Base-by-base conservation (phyloP, 1,284 basidiomycete species). In the Fomitiporia mediterranea region DNA sequence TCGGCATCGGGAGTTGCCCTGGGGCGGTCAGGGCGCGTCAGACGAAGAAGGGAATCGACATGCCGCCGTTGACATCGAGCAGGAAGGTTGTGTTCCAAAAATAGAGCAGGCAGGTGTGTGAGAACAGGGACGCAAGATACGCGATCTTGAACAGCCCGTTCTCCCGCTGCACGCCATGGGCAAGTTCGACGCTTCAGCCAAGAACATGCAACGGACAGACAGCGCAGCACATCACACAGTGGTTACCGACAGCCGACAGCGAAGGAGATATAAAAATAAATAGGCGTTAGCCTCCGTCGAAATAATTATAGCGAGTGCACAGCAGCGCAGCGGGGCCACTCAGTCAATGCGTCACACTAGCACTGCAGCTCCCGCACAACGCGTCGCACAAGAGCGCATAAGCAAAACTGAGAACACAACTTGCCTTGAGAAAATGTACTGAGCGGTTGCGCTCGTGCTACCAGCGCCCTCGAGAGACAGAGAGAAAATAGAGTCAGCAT, bases 71-170 rank as follows among this genome's bases (percentile, higher is more conserved):
- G 15, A 43, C 11, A 21, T 25, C 13, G 9, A 15, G 42, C 9
- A 7, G 17, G n/a, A 43, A n/a, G 23, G 30, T 39, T 4, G 37
- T 35, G n/a, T 30, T 43, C 25, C 40, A 54, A 54, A 54, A 54
- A 54, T 54, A 54, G 52, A 43, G 37, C 46, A 30, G 21, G 39
- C 7, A 17, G 27, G 7, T 49, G 34, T 21, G 27, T 8, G 34
- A 37, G 43, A 13, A 49, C 44, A 27, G 32, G 32, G 42, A n/a
- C 15, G 43, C n/a, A n/a, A n/a, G n/a, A n/a, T 75, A 74, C 4
- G 75, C 75, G 62, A 77, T 78, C 61, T 78, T 78, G 69, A 78
- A 76, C 9, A 78, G 67, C 9, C 76, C 76, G 43, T 74, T 72
- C 65, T 77, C 77, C 47, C 76, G 60, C 68, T 69, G 60, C n/a